A percentile compares a stretch with the other conserved stretches of the same genome.
Conservation (phyloP, 2,329 filamentous ascomycete species). For the Colletotrichum tropicale region DNA sequence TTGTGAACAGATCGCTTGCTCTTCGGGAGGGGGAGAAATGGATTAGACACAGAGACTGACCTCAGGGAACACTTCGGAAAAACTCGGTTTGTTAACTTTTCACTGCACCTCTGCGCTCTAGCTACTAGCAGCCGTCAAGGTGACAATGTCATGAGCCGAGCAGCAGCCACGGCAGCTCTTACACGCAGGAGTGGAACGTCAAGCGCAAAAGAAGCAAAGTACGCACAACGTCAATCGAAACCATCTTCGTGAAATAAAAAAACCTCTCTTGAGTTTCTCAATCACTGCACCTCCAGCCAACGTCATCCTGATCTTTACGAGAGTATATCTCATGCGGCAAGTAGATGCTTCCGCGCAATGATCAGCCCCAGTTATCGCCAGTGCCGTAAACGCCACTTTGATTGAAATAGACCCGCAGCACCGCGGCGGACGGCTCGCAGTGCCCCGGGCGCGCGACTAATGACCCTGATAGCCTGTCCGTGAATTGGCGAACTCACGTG, state of each 20-base stretch:
- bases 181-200: neutral
- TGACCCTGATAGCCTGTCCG: too few species aligned
- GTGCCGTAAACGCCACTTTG: too few species aligned
- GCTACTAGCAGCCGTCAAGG: neutral
- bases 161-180: neutral
- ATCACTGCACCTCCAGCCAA: neutral
- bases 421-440: too few species aligned
- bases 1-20: neutral
- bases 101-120: neutral
- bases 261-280: neutral
- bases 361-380: too few species aligned
- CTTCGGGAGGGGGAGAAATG: neutral
- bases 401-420: too few species aligned
- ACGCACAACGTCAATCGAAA: neutral
- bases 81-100: neutral
- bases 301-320: too few species aligned
- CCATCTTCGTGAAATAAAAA: neutral
- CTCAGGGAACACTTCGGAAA: neutral
- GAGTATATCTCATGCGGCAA: too few species aligned
- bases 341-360: too few species aligned
- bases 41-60: neutral
- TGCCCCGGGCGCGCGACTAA: too few species aligned
- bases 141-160: neutral
- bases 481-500: too few species aligned
- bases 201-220: neutral